These are phyloP conservation scores for Pichia phayaonensis DNA, from an alignment of 805 yeast species.

Conservation along the genomic window DNA sequence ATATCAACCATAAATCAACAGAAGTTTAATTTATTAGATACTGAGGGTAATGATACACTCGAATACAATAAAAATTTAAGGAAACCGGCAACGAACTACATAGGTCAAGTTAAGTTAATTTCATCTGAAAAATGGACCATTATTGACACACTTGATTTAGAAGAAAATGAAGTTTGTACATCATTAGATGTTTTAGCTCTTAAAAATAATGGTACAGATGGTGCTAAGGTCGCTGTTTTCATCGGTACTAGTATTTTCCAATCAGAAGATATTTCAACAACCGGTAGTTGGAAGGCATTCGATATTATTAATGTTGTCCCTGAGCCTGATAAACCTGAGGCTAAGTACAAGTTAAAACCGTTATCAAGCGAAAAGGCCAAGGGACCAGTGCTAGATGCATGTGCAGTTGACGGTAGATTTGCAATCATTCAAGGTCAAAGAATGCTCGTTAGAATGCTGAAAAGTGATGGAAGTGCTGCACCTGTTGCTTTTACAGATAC, in stretches of 20 bases:
- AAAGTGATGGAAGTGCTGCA: constrained; percentile 66
- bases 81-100: constrained; percentile 43
- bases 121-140: constrained; percentile 73
- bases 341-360: constrained; percentile 68
- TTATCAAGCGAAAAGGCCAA: constrained; percentile 65
- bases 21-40: constrained; percentile 62
- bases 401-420: constrained; percentile 77
- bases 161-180: constrained; percentile 59
- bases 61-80: constrained; percentile 45
- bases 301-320: constrained; percentile 82
- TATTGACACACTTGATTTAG: constrained; percentile 61
- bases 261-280: constrained; percentile 72
- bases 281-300: constrained; percentile 67
- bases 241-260: constrained; percentile 73
- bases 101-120: constrained; percentile 55
- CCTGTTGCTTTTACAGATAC: constrained; percentile 93
- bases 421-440: constrained; percentile 84
- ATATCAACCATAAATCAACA: constrained; percentile 52
- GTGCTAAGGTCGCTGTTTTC: constrained; percentile 39
- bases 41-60: constrained; percentile 57
- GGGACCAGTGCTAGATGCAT: constrained; percentile 75
- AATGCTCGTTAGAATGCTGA: constrained; percentile 67
- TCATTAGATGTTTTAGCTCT: constrained; percentile 43
- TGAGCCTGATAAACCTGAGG: constrained; percentile 80
- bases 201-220: constrained; percentile 36